Base-by-base conservation (phyloP, 2,329 filamentous ascomycete species). In the Fusarium nodosum region DNA sequence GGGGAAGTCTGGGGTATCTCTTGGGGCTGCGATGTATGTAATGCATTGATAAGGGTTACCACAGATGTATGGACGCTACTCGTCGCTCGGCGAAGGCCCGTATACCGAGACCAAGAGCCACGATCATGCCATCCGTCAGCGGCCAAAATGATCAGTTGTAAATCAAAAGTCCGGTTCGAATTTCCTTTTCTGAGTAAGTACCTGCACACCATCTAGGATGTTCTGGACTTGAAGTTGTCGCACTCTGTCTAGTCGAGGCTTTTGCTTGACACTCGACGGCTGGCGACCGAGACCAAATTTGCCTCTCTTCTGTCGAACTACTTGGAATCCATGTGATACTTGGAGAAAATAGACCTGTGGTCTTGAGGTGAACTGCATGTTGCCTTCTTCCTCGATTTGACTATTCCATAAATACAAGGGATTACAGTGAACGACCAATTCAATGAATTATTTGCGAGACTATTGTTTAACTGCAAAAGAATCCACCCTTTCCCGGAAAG, bases 141-240 rank as follows among this genome's bases (percentile, higher is more conserved):
- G 20, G 16, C 26, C 7, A 31, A 42, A 30, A 41, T 30, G 26
- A 24, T 28, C 11, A 20, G 16, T 20, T 12, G 6, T 15, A 2
- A 6, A 34, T 16, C 8, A 16, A 30, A 13, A 42, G 5, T 5
- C 33, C 22, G 42, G 26, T 20, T 41, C 41, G 16, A 31, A 54
- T 33, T 31, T 36, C 42, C 9, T 1, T 24, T 24, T 34, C 46
- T 8, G 28, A 18, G 15, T 42, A 39, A 12, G 42, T 15, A 15
- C 47, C 64, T 56, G 45, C 52, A 60, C 63, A 53, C 55, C 66
- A 60, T 53, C 33, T 28, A 9, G 4, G 3, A 36, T 7, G 48
- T 36, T 41, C 48, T 41, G 10, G 24, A 20, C 33, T 11, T 39
- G 18, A 2, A 6, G 9, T 7, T 11, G 8, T 13, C 5, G 9